These are phyloP conservation scores for Mycena pura DNA, from an alignment of 768 basidiomycete genomes.

Conservation along the genomic window DNA sequence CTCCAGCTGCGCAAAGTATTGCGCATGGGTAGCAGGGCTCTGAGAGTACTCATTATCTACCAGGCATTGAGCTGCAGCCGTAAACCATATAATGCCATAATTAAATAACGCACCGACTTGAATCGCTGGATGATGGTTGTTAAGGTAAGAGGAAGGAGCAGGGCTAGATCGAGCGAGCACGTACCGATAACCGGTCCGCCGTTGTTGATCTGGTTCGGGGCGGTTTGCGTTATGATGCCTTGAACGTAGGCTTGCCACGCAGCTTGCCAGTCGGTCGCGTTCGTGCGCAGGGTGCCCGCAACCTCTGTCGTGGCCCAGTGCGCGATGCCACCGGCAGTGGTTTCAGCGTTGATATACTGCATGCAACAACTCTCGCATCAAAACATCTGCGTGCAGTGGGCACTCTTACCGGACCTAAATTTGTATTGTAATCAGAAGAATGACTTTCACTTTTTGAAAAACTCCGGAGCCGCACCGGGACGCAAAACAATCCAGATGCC, in stretches of 20 bases:
- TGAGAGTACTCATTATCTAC: slow-evolving; percentile 81
- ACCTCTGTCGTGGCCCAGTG: slow-evolving; percentile 76
- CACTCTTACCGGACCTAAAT: slow-evolving; percentile 44
- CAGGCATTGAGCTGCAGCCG: background rate
- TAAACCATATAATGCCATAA: background rate
- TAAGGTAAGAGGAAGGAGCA: background rate
- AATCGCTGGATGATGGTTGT: slow-evolving; percentile 45
- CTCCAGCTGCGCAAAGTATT: slow-evolving; percentile 72
- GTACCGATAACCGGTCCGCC: slow-evolving; percentile 80
- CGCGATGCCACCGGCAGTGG: slow-evolving; percentile 75
- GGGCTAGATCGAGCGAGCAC: slow-evolving; percentile 23
- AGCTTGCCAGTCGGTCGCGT: slow-evolving; percentile 69
- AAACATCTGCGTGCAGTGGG: background rate
- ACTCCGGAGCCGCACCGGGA: slow-evolving; percentile 58
- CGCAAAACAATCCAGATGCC: slow-evolving; percentile 84
- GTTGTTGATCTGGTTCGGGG: slow-evolving; percentile 68
- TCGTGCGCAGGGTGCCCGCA: slow-evolving; percentile 73
- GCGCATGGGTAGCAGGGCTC: slow-evolving; percentile 46
- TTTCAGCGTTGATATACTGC: slow-evolving; percentile 81
- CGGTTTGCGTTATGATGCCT: slow-evolving; percentile 65
- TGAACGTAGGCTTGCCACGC: slow-evolving; percentile 79
- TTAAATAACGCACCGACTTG: slow-evolving; percentile 52
- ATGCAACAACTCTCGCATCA: background rate
- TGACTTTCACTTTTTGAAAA: background rate
- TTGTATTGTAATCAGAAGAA: slow-evolving; percentile 14